phyloP scores from a whole-genome alignment of 176 grass and related monocot species.

The Triticum timopheevii region DNA sequence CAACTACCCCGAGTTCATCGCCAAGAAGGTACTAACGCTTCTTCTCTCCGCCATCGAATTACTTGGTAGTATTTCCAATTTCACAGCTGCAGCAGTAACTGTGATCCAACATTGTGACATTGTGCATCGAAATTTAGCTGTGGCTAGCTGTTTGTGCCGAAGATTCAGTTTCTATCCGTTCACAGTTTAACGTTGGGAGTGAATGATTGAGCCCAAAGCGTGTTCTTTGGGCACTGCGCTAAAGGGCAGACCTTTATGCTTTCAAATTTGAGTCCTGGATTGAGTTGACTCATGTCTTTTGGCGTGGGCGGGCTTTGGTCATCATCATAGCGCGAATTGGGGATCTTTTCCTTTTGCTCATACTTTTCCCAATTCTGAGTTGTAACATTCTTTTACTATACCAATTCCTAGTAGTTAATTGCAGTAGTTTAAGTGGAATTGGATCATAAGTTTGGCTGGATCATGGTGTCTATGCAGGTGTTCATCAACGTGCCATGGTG shows the following conservation, averaged over 20 bases:
- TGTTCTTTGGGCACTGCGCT: conserved; percentile 25
- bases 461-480: conserved; percentile 42
- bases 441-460: conserved; percentile 2
- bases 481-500: conserved; percentile 99
- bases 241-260: conserved; percentile 36
- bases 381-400: neutral
- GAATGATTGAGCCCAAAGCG: conserved; percentile 33
- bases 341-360: conserved; percentile 15
- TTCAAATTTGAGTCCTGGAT: conserved; percentile 8
- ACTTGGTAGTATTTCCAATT: neutral
- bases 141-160: neutral
- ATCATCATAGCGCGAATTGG: conserved; percentile 21
- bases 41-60: neutral
- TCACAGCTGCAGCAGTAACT: neutral
- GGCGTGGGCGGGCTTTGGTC: conserved; percentile 24
- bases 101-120: neutral
- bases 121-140: neutral
- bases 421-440: neutral
- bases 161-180: conserved; percentile 16
- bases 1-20: conserved; percentile 97
- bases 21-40: conserved; percentile 74
- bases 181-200: conserved; percentile 20
- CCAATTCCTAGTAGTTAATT: neutral
- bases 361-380: neutral
- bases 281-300: conserved; percentile 50